Evolutionary conservation across 371 early-diverging fungal genomes (phyloP).

Genomic region (Apophysomyces variabilis): DNA sequence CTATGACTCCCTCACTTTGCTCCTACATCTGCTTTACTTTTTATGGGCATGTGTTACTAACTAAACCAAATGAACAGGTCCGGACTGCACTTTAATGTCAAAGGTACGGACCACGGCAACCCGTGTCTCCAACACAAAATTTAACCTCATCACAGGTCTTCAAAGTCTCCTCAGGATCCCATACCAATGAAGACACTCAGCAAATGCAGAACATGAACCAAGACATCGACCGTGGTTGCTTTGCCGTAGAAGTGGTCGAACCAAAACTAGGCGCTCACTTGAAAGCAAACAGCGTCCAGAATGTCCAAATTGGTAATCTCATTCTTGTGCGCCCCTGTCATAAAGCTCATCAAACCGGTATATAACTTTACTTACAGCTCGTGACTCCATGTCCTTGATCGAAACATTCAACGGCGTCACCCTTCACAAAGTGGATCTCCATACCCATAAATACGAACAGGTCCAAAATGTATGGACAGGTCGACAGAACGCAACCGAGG

Average conservation of each 20-base stretch:
- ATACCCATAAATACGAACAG: slow-evolving; percentile 11
- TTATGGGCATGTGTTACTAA: slow-evolving; percentile 11
- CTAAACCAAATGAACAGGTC: slow-evolving; percentile 17
- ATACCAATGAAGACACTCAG: slow-evolving; percentile 22
- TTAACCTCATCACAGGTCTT: background rate
- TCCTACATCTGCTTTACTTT: slow-evolving; percentile 6
- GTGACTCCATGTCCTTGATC: slow-evolving; percentile 23
- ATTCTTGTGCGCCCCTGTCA: background rate
- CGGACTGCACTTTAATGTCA: slow-evolving; percentile 31
- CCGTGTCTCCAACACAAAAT: background rate
- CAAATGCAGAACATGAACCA: slow-evolving; percentile 14
- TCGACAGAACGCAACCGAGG: background rate
- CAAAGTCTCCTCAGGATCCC: slow-evolving; percentile 20
- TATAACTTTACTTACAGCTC: slow-evolving; percentile 11
- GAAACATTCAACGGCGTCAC: slow-evolving; percentile 16
- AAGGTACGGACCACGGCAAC: slow-evolving; percentile 12
- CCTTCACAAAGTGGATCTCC: slow-evolving; percentile 18
- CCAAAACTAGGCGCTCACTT: slow-evolving; percentile 23
- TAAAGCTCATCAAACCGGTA: too few relatives aligned
- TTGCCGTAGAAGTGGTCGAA: slow-evolving; percentile 22
- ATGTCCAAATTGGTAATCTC: slow-evolving; percentile 17
- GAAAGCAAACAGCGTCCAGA: slow-evolving; percentile 4
- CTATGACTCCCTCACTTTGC: background rate
- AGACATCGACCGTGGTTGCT: slow-evolving; percentile 31
- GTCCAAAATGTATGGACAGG: slow-evolving; percentile 24